phyloP scores from a whole-genome alignment of 768 basidiomycete genomes.

The Leccinum rimulosum region DNA sequence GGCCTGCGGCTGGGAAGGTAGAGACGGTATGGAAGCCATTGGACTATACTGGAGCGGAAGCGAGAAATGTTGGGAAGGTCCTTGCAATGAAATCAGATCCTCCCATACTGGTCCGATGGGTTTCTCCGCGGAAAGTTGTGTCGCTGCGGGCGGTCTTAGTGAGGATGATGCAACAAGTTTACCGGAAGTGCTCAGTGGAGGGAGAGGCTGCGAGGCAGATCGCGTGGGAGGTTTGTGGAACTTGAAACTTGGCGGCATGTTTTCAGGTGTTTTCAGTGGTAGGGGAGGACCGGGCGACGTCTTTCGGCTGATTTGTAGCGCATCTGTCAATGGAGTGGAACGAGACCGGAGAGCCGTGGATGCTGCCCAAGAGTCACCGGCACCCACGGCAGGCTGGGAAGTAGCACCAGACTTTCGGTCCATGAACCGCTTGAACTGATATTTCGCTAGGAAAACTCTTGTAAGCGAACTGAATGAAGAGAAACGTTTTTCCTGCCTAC shows the following conservation, averaged over 20 bases:
- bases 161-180: conserved; percentile 10
- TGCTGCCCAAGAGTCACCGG: conserved; percentile 37
- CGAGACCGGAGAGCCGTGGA: conserved; percentile 21
- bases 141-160: not conserved
- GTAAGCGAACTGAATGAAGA: not conserved
- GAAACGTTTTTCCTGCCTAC: conserved; percentile 39
- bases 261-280: conserved; percentile 29
- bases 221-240: conserved; percentile 23
- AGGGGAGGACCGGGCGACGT: conserved; percentile 26
- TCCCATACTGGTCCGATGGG: conserved; percentile 50
- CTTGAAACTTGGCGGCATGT: conserved; percentile 20
- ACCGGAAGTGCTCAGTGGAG: conserved; percentile 11
- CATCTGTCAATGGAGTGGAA: conserved; percentile 17
- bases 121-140: conserved; percentile 17
- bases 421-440: conserved; percentile 72
- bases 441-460: conserved; percentile 56
- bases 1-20: conserved; percentile 18
- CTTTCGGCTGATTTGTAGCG: conserved; percentile 11
- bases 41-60: conserved; percentile 45
- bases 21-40: not conserved
- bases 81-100: conserved; percentile 51
- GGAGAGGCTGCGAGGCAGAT: conserved; percentile 38
- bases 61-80: conserved; percentile 35
- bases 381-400: conserved; percentile 34
- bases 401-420: conserved; percentile 40